Evolutionary conservation across 2,329 filamentous ascomycete genomes (phyloP).

Genomic region (Furcasterigmium furcatum): DNA sequence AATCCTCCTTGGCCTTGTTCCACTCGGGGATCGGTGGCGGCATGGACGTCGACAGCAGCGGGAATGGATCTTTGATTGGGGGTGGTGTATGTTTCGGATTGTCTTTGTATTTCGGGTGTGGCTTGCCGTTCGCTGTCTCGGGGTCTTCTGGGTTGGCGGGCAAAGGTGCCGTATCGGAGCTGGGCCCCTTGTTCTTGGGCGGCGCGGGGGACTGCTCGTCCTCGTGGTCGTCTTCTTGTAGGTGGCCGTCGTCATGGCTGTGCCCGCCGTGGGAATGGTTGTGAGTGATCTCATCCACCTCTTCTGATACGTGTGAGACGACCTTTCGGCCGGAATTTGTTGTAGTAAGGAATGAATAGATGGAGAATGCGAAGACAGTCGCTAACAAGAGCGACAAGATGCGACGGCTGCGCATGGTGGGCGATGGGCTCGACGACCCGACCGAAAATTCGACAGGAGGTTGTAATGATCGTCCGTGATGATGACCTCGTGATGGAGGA

Average conservation of each 20-base stretch:
- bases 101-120: constrained; percentile 1
- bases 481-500: too few relatives aligned
- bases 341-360: neutral
- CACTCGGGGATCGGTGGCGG: constrained; percentile 39
- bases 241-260: too few relatives aligned
- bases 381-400: neutral
- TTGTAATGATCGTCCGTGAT: too few relatives aligned
- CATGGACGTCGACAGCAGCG: constrained; percentile 27
- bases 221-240: too few relatives aligned
- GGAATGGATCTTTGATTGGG: constrained; percentile 38
- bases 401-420: neutral
- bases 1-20: constrained; percentile 34
- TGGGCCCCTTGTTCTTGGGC: neutral
- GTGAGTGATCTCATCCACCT: too few relatives aligned
- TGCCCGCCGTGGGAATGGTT: too few relatives aligned
- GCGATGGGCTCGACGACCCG: too few relatives aligned
- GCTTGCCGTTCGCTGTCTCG: neutral
- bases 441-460: too few relatives aligned
- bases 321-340: neutral
- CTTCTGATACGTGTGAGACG: neutral
- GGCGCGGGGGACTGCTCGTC: neutral
- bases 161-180: neutral
- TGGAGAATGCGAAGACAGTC: neutral
- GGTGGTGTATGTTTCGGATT: constrained; percentile 20
- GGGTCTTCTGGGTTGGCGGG: neutral